phyloP scores from a whole-genome alignment of 2,329 filamentous ascomycete genomes.

The Fusarium robinianum region DNA sequence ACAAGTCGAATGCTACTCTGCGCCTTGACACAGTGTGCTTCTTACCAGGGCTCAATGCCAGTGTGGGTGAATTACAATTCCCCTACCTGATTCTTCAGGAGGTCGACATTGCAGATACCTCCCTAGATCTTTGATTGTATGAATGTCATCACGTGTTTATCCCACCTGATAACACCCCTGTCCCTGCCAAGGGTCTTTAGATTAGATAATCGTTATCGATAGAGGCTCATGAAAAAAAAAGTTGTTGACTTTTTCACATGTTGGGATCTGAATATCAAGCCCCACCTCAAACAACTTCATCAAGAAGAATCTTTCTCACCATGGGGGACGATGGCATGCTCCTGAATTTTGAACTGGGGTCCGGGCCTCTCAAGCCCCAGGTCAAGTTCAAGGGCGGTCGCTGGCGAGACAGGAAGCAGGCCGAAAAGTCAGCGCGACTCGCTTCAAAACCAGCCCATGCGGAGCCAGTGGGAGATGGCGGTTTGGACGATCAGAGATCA shows the following conservation, averaged over 20 bases:
- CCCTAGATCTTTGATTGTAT: too few species aligned
- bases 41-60: too few species aligned
- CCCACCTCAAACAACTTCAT: conserved; percentile 31
- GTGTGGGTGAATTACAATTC: too few species aligned
- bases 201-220: conserved; percentile 31
- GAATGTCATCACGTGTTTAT: too few species aligned
- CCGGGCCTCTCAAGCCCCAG: conserved; percentile 64
- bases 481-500: conserved; percentile 41
- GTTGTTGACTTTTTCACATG: conserved; percentile 21
- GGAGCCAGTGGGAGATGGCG: conserved; percentile 28
- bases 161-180: too few species aligned
- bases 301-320: conserved; percentile 19
- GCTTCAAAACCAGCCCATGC: conserved; percentile 30
- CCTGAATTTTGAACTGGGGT: conserved; percentile 83
- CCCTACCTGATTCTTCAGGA: too few species aligned
- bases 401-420: conserved; percentile 87
- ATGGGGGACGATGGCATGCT: conserved; percentile 98
- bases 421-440: conserved; percentile 48
- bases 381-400: conserved; percentile 83
- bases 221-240: conserved; percentile 26
- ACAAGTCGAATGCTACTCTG: conserved; percentile 4
- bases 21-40: background rate
- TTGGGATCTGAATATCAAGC: conserved; percentile 14
- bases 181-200: too few species aligned
- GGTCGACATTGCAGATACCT: too few species aligned